Evolutionary conservation across 2,329 filamentous ascomycete species (phyloP).

Genomic region (Phyllosticta ampelicida): DNA sequence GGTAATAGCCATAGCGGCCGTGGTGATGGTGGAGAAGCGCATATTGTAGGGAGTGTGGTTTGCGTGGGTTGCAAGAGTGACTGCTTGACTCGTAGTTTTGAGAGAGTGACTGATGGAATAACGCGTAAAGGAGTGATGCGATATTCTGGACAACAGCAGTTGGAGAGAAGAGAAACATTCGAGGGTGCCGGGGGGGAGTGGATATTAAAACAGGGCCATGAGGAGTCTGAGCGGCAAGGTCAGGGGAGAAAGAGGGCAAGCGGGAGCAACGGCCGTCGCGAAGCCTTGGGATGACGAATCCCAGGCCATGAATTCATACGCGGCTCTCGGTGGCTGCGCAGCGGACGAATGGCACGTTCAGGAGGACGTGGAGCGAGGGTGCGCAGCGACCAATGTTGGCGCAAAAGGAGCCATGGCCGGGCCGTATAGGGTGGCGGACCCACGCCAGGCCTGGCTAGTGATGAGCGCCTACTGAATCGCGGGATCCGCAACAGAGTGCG

Average conservation of each 20-base stretch:
- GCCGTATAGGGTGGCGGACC: constrained; percentile 1
- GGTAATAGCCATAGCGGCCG: constrained; percentile 7
- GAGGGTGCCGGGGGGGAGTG: constrained; percentile 4
- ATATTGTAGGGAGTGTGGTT: constrained; percentile 4
- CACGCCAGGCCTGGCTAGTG: constrained; percentile 1
- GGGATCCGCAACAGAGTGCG: constrained; percentile 10
- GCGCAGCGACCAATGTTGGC: constrained; percentile 8
- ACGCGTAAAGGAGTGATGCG: constrained; percentile 11
- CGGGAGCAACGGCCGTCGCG: constrained; percentile 5
- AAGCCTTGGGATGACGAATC: constrained; percentile 6
- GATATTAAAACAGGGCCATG: constrained; percentile 8
- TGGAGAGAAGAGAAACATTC: background rate
- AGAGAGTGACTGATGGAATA: constrained; percentile 10
- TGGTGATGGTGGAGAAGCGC: constrained; percentile 10
- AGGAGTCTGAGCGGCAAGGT: constrained; percentile 2
- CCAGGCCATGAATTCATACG: constrained; percentile 7
- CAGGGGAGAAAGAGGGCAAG: constrained; percentile 6
- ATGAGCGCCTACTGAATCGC: background rate
- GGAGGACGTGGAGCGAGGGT: background rate
- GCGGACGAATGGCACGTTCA: constrained; percentile 4
- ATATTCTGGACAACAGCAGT: constrained; percentile 6
- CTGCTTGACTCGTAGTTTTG: constrained; percentile 1
- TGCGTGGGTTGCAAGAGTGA: constrained; percentile 8
- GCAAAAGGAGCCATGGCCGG: constrained; percentile 6
- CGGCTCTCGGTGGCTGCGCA: background rate